Base-by-base conservation (phyloP, 306 rosid species). In the Lagenaria siceraria region DNA sequence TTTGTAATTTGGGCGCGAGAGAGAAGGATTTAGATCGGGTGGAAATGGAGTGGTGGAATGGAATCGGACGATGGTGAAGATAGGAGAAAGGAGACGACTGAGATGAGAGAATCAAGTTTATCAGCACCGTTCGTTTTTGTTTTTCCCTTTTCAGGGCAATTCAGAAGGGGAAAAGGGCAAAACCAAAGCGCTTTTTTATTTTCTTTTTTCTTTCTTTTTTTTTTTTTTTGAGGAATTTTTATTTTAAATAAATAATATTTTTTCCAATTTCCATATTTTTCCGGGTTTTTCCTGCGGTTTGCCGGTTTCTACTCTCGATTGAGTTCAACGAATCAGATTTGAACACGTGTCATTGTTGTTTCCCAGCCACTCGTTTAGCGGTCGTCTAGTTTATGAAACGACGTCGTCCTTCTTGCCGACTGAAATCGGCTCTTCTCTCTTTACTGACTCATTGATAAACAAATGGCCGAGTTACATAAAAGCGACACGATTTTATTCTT, bases 61-160 rank as follows among this genome's bases (percentile, higher is more conserved):
- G 86, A 94, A 94, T 95, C 99, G 97, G 97, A 96, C 98, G 98
- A 93, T 96, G 98, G 94, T 92, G 88, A 96, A 90, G 98, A 83
- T 15, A 87, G 87, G 87, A 86, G 85, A 79, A 33, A 84, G 85
- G 92, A 87, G 92, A 94, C 97, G 95, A 83, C 81, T 84, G 79
- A 85, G 99, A 96, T 96, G 82, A 79, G 82, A 90, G 87, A 78
- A 15, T 1, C 22, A 81, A 79, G 77, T 60, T 80, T 96, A 96
- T 96, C 99, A 90, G 76, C 91, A 89, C 98, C 97, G 98, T 92
- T 82, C 86, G 97, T 90, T 96, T 88, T 51, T 73, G 54, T 22
- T 22, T 74, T 55, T 42, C 63, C 12, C 25, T 21, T 27, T 72
- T 72, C 56, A 70, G 38, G 33, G 21, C 49, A 38, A 38, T 70